Evolutionary conservation across 2,329 filamentous ascomycete species (phyloP).

Genomic region (Lecanosticta acicola): DNA sequence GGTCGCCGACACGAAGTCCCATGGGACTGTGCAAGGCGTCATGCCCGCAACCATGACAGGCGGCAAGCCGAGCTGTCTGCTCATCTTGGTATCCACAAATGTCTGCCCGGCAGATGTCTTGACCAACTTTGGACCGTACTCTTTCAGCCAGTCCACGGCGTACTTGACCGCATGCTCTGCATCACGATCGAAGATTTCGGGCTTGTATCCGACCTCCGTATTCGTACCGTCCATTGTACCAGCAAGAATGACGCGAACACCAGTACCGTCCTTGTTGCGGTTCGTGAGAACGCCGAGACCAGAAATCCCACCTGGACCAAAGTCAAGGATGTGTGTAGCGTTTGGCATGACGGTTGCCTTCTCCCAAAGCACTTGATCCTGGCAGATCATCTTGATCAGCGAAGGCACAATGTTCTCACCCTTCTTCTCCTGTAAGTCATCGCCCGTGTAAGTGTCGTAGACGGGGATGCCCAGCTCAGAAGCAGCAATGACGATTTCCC

Average conservation of each 20-base stretch:
- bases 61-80: constrained; percentile 73
- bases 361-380: constrained; percentile 94
- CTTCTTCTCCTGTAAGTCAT: constrained; percentile 68
- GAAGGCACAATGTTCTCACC: constrained; percentile 75
- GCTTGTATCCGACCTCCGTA: constrained; percentile 91
- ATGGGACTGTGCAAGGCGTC: constrained; percentile 83
- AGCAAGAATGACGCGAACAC: constrained; percentile 90
- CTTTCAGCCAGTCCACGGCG: constrained; percentile 95
- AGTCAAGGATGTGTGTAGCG: constrained; percentile 92
- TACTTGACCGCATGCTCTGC: constrained; percentile 92
- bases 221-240: constrained; percentile 89
- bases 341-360: constrained; percentile 83
- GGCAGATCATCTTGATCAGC: constrained; percentile 87
- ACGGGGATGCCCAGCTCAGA: constrained; percentile 75
- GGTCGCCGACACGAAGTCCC: constrained; percentile 85
- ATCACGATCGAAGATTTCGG: constrained; percentile 93
- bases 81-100: constrained; percentile 96
- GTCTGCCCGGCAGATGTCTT: constrained; percentile 85
- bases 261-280: constrained; percentile 97
- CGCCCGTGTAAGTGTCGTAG: constrained; percentile 82
- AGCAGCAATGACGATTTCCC: constrained; percentile 69
- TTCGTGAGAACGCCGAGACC: constrained; percentile 93
- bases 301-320: constrained; percentile 93
- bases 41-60: constrained; percentile 90
- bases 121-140: constrained; percentile 86